Conservation (phyloP, 192 early-diverging fungal species). For the Coemansia asiatica region DNA sequence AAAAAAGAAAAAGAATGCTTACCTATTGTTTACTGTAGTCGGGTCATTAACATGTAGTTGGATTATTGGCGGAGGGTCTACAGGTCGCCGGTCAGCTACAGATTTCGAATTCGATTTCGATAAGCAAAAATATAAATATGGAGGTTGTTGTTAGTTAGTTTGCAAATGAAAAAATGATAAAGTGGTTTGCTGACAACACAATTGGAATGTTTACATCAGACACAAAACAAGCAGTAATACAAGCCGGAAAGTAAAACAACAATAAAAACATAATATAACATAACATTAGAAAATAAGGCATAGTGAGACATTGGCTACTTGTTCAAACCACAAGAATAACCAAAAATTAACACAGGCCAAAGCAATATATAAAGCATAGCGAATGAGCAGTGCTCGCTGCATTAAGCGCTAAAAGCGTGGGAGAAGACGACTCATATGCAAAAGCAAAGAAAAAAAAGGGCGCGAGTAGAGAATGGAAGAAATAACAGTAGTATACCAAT, state of each 20-base stretch:
- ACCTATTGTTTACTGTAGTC: constrained; percentile 46
- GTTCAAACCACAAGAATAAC: too few species aligned
- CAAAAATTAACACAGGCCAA: neutral
- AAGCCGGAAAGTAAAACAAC: too few species aligned
- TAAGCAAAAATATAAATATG: constrained; percentile 1
- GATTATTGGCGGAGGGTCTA: constrained; percentile 57
- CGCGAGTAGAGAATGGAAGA: neutral
- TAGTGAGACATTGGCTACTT: too few species aligned
- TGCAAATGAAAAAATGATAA: too few species aligned
- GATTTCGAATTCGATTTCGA: neutral
- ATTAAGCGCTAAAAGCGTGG: constrained; percentile 3
- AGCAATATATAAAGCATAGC: constrained; percentile 4
- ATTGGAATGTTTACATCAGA: too few species aligned
- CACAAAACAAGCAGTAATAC: too few species aligned
- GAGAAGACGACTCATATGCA: neutral
- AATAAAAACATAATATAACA: too few species aligned
- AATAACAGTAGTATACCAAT: neutral
- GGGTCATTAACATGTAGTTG: constrained; percentile 53
- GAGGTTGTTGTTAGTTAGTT: neutral
- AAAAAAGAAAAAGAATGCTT: constrained; percentile 13
- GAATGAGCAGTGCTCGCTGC: too few species aligned
- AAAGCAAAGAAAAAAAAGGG: neutral
- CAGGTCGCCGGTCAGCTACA: constrained; percentile 57
- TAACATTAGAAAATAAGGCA: too few species aligned
- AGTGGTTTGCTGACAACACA: too few species aligned